phyloP scores from a whole-genome alignment of 345 rosid genomes.

The Brassica incana region DNA sequence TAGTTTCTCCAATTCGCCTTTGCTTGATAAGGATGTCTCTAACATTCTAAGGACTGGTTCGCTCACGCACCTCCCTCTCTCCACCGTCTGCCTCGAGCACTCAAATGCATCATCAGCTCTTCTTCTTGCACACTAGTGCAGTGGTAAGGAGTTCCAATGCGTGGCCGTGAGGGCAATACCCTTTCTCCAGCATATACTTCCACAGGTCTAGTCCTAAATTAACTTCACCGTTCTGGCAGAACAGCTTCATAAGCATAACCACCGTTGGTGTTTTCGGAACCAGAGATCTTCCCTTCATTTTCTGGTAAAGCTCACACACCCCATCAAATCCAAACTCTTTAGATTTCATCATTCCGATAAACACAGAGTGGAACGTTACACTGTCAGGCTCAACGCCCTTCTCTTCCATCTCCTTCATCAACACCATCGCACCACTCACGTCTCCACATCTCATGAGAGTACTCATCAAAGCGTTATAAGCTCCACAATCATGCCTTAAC shows the following conservation, averaged over 20 bases:
- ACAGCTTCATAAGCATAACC: conserved; percentile 84
- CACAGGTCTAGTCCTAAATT: conserved; percentile 68
- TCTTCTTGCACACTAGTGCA: conserved; percentile 65
- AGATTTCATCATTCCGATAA: conserved; percentile 65
- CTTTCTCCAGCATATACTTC: conserved; percentile 47
- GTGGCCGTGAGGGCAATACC: conserved; percentile 73
- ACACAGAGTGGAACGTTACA: conserved; percentile 69
- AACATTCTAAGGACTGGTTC: conserved; percentile 59
- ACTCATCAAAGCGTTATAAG: conserved; percentile 79
- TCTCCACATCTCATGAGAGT: conserved; percentile 52
- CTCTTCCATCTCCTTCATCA: conserved; percentile 80
- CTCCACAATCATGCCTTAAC: conserved; percentile 58
- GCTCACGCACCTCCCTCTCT: conserved; percentile 69
- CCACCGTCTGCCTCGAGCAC: conserved; percentile 64
- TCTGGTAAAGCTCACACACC: conserved; percentile 50
- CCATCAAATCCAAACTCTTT: conserved; percentile 52
- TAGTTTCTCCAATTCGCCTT: conserved; percentile 41
- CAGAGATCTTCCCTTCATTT: conserved; percentile 57
- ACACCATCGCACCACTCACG: conserved; percentile 49
- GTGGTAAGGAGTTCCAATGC: conserved; percentile 44
- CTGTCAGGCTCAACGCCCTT: conserved; percentile 53
- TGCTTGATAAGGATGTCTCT: conserved; percentile 43
- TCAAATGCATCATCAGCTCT: conserved; percentile 61
- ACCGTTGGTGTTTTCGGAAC: conserved; percentile 74
- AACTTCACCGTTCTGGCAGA: conserved; percentile 55